Conservation (phyloP, 345 rosid genomes). For the Geranium rotundifolium region DNA sequence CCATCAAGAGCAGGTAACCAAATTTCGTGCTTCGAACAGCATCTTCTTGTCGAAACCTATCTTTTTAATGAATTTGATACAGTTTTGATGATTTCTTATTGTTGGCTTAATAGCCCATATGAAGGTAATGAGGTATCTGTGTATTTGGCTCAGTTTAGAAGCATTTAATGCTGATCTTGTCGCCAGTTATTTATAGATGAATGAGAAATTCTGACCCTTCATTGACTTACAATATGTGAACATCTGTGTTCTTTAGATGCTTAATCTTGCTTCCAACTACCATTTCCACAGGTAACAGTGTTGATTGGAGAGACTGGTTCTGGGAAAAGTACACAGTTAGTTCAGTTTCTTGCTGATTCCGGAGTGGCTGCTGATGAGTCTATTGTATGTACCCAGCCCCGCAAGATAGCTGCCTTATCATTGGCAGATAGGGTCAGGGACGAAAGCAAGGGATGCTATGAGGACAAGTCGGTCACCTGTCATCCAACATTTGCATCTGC, state of each 20-base stretch:
- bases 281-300: slow-evolving; percentile 42
- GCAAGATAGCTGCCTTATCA: slow-evolving; percentile 75
- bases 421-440: slow-evolving; percentile 63
- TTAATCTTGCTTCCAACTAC: neutral
- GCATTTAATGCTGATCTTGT: too few species aligned
- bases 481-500: slow-evolving; percentile 48
- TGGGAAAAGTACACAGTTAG: slow-evolving; percentile 90
- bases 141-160: too few species aligned
- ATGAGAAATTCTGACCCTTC: too few species aligned
- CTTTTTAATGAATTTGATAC: too few species aligned
- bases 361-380: slow-evolving; percentile 45
- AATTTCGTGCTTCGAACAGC: neutral
- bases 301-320: slow-evolving; percentile 95
- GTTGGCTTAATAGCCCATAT: too few species aligned
- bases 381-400: slow-evolving; percentile 79
- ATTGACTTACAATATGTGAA: too few species aligned
- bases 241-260: neutral
- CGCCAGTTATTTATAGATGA: too few species aligned
- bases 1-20: slow-evolving; percentile 38
- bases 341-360: slow-evolving; percentile 85
- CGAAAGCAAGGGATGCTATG: slow-evolving; percentile 65
- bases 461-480: slow-evolving; percentile 36
- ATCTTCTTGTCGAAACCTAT: too few species aligned
- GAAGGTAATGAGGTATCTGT: too few species aligned
- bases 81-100: too few species aligned